A percentile compares a stretch with the other conserved stretches of the same genome.
Evolutionary conservation across 2,329 filamentous ascomycete genomes (phyloP).

Genomic region (Penicillium brasilianum): DNA sequence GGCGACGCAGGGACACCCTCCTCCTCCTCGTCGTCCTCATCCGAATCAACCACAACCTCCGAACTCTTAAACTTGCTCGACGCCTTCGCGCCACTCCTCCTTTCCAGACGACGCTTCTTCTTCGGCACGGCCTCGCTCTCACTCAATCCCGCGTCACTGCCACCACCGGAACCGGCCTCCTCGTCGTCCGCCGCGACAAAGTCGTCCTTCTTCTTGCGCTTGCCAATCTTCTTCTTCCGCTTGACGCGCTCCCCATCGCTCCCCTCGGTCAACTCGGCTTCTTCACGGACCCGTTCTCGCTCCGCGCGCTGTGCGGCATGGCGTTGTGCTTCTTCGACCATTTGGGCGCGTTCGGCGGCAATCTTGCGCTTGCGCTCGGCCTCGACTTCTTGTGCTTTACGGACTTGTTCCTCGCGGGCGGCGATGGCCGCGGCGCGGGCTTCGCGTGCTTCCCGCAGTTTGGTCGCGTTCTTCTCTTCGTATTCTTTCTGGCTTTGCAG

Average conservation of each 20-base stretch:
- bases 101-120: conserved; percentile 66
- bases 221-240: conserved; percentile 67
- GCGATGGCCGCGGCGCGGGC: conserved; percentile 79
- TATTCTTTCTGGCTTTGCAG: conserved; percentile 86
- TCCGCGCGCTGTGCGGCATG: conserved; percentile 73
- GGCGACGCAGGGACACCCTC: conserved; percentile 35
- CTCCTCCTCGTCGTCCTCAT: conserved; percentile 56
- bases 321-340: conserved; percentile 75
- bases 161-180: conserved; percentile 44
- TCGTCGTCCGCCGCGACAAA: conserved; percentile 48
- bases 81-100: conserved; percentile 51
- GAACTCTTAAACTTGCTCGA: conserved; percentile 79
- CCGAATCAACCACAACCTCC: conserved; percentile 81
- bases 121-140: conserved; percentile 51
- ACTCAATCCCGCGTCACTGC: conserved; percentile 41
- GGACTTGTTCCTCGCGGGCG: conserved; percentile 76
- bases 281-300: conserved; percentile 70
- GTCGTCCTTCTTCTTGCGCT: conserved; percentile 65
- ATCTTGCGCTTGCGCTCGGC: conserved; percentile 79
- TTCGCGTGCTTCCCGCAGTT: conserved; percentile 79
- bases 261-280: conserved; percentile 81
- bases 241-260: conserved; percentile 83
- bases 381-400: conserved; percentile 70
- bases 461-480: conserved; percentile 89
- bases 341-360: conserved; percentile 80